These are phyloP conservation scores for Fusarium hostae DNA, from an alignment of 2,329 filamentous ascomycete genomes.

Conservation along the genomic window DNA sequence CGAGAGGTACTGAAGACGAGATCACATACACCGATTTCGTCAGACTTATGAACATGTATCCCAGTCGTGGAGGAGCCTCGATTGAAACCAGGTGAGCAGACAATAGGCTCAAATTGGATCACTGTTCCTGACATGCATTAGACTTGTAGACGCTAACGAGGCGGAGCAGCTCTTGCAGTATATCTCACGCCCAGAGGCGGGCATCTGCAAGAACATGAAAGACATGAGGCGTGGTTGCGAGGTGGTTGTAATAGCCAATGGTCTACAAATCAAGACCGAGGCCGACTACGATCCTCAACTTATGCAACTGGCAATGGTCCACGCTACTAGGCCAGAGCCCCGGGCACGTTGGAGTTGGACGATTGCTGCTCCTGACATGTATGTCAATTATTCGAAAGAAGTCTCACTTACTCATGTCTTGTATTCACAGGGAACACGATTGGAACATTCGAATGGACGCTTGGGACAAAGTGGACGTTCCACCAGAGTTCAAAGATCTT, in stretches of 20 bases:
- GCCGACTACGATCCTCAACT: slow-evolving; percentile 4
- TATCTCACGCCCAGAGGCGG: slow-evolving; percentile 20
- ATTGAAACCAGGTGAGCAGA: slow-evolving; percentile 45
- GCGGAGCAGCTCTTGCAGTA: slow-evolving; percentile 32
- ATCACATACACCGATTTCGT: slow-evolving; percentile 43
- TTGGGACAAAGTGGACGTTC: slow-evolving; percentile 33
- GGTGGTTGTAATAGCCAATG: slow-evolving; percentile 35
- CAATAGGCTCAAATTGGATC: background rate
- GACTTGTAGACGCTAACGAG: slow-evolving; percentile 23
- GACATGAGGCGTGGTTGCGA: slow-evolving; percentile 31
- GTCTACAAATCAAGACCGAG: slow-evolving; percentile 39
- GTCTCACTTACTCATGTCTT: slow-evolving; percentile 10
- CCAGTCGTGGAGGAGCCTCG: slow-evolving; percentile 45
- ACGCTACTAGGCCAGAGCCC: slow-evolving; percentile 35
- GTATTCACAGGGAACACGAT: slow-evolving; percentile 45
- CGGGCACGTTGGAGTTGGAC: slow-evolving; percentile 48
- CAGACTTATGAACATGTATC: slow-evolving; percentile 44
- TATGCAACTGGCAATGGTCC: slow-evolving; percentile 39
- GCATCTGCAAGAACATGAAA: slow-evolving; percentile 24
- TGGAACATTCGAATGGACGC: slow-evolving; percentile 50
- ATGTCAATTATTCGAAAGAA: slow-evolving; percentile 5
- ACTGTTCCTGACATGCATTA: slow-evolving; percentile 19
- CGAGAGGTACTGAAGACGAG: slow-evolving; percentile 37
- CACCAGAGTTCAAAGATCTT: slow-evolving; percentile 33
- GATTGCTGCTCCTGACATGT: slow-evolving; percentile 52